Evolutionary conservation across 1,284 basidiomycete genomes (phyloP).

Genomic region (Stereum hirsutum): DNA sequence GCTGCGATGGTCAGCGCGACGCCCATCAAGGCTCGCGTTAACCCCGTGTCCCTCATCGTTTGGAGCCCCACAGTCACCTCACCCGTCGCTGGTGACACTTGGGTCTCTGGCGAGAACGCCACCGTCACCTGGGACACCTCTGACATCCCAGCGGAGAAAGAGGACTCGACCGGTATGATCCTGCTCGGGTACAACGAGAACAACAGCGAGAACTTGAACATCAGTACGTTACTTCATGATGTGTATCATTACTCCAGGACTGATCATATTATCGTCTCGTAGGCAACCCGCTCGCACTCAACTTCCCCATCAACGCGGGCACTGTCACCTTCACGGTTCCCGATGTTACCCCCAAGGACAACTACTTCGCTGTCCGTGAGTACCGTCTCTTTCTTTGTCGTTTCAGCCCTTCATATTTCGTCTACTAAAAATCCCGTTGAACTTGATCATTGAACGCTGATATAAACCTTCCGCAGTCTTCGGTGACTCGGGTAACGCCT

Average conservation of each 20-base stretch:
- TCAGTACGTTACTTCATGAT: conserved; percentile 20
- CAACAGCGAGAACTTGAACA: conserved; percentile 31
- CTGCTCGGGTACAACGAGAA: conserved; percentile 25
- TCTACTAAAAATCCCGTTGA: too few species aligned
- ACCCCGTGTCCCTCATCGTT: conserved; percentile 27
- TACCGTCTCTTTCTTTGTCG: conserved; percentile 8
- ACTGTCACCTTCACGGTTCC: conserved; percentile 23
- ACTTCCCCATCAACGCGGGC: conserved; percentile 25
- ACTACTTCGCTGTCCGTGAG: conserved; percentile 32
- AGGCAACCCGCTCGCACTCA: conserved; percentile 27
- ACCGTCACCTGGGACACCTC: conserved; percentile 18
- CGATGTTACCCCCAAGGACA: conserved; percentile 16
- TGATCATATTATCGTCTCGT: not conserved
- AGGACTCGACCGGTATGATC: conserved; percentile 21
- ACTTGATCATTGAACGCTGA: not conserved
- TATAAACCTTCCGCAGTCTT: conserved; percentile 17
- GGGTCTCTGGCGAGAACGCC: conserved; percentile 11
- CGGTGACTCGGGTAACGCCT: conserved; percentile 27
- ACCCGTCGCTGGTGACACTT: conserved; percentile 18
- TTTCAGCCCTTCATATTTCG: too few species aligned
- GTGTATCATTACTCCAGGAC: not conserved
- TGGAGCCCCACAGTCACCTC: conserved; percentile 35
- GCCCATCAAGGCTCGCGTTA: conserved; percentile 5
- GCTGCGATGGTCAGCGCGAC: conserved; percentile 21
- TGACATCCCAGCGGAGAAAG: conserved; percentile 20